Evolutionary conservation across 306 rosid genomes (phyloP).

Genomic region (Pterocarpus santalinus): DNA sequence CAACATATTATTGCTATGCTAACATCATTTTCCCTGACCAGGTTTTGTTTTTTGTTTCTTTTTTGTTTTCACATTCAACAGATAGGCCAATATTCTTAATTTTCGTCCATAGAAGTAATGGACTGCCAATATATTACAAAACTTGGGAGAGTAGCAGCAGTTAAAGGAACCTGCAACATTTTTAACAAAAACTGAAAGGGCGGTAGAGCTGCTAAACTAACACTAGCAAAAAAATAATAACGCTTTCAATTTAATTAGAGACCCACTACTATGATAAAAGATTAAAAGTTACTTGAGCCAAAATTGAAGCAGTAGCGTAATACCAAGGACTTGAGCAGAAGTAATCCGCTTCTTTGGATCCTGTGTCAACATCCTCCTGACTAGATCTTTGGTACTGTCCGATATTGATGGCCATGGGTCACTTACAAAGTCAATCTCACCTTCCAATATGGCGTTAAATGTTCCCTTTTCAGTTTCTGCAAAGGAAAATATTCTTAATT

Average conservation of each 20-base stretch:
- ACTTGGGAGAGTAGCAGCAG: conserved; percentile 14
- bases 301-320: conserved; percentile 38
- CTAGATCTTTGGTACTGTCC: conserved; percentile 82
- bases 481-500: conserved; percentile 29
- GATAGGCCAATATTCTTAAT: no score
- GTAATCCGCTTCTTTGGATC: conserved; percentile 91
- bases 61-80: conserved; percentile 12
- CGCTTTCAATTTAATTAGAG: conserved; percentile 11
- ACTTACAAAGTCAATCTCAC: conserved; percentile 81
- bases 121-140: background rate
- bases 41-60: background rate
- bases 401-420: conserved; percentile 97
- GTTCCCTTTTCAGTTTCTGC: conserved; percentile 95
- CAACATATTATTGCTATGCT: background rate
- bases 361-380: conserved; percentile 82
- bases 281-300: conserved; percentile 33
- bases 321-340: conserved; percentile 93
- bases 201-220: conserved; percentile 10
- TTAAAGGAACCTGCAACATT: conserved; percentile 15
- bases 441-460: conserved; percentile 79
- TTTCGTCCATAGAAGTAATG: background rate
- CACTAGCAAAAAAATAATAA: background rate
- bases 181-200: conserved; percentile 27
- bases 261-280: conserved; percentile 1
- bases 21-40: background rate